Evolutionary conservation across 306 rosid species (phyloP), one percentile per base, ranked within the genome.

Genomic region (Rosa rugosa): DNA sequence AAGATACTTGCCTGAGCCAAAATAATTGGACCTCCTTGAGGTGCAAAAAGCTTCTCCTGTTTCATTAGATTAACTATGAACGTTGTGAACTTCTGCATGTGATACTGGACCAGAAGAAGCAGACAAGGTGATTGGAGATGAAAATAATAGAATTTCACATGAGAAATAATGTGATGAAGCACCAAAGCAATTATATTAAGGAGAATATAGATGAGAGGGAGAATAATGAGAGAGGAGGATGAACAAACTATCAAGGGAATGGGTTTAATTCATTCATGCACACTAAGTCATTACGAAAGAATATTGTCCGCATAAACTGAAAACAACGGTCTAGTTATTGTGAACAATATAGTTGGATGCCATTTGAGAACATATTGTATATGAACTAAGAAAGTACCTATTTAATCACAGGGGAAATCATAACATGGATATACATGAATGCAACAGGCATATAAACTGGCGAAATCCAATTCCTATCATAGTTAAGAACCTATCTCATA

Each of bases 1-100:
- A 57, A 50, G 80, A 23, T 65, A 78, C 98, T 90, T 92, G 90
- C 98, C 98, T 94, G 98, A 51, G 98, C 79, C 85, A 94, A 88
- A 84, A 94, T 92, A 76, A 94, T 92, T 23, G 98, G 98, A 76
- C 98, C 98, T 76, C 98, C 98, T 84, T 94, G 98, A 14, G 97
- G 84, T 8, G 94, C 87, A 75, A 92, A 94, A 77, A 94, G 85
- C 79, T 92, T 94, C 88, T 94, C 98, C 79, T 85, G 93, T 79
- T 94, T 94, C 97, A 94, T 92, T 79, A 90, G 90, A 82, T 90
- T 81, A 73, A 92, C 97, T 67, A 92, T 94, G 72, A 79, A 88
- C 40, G 97, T 85, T 31, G 97, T 92, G 83, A 94, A 94, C 69
- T 85, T 90, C 89, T 90, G 89, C 98, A 94, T 94, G 86, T 94